Evolutionary conservation across 345 rosid species (phyloP).

Genomic region (Laguncularia racemosa): DNA sequence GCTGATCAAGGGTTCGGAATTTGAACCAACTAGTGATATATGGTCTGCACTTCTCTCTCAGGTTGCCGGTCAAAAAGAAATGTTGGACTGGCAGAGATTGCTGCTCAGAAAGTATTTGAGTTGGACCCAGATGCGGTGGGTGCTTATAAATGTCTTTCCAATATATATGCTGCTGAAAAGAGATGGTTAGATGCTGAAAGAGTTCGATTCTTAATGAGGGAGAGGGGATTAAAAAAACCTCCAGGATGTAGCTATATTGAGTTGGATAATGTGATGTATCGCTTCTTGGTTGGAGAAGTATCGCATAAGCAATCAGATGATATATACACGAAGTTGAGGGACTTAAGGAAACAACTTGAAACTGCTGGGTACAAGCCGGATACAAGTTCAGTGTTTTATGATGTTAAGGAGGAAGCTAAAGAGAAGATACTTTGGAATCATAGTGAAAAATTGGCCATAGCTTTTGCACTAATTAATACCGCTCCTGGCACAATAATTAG

Average conservation of each 20-base stretch:
- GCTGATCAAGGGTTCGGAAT: constrained; percentile 7
- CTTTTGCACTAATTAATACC: constrained; percentile 15
- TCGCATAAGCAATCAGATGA: constrained; percentile 13
- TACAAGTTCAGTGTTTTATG: constrained; percentile 14
- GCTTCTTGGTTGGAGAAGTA: constrained; percentile 15
- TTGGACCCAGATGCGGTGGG: constrained; percentile 11
- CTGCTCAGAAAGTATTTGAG: constrained; percentile 10
- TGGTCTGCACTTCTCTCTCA: constrained; percentile 23
- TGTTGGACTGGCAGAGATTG: constrained; percentile 19
- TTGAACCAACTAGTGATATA: constrained; percentile 12
- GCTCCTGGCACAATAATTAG: constrained; percentile 14
- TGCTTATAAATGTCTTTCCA: constrained; percentile 19
- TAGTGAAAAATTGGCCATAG: constrained; percentile 17
- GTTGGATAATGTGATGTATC: constrained; percentile 12
- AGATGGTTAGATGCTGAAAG: constrained; percentile 21
- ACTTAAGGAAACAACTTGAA: constrained; percentile 9
- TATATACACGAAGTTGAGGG: constrained; percentile 11
- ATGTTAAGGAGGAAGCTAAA: constrained; percentile 15
- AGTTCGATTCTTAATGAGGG: constrained; percentile 17
- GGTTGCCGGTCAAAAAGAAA: constrained; percentile 18
- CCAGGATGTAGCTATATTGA: constrained; percentile 21
- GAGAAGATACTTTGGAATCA: constrained; percentile 17
- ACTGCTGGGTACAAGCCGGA: constrained; percentile 13
- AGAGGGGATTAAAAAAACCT: constrained; percentile 11
- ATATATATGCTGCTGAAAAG: constrained; percentile 18